Base-by-base conservation (phyloP, 352 stramenopile species). In the Saprolegnia parasitica region DNA sequence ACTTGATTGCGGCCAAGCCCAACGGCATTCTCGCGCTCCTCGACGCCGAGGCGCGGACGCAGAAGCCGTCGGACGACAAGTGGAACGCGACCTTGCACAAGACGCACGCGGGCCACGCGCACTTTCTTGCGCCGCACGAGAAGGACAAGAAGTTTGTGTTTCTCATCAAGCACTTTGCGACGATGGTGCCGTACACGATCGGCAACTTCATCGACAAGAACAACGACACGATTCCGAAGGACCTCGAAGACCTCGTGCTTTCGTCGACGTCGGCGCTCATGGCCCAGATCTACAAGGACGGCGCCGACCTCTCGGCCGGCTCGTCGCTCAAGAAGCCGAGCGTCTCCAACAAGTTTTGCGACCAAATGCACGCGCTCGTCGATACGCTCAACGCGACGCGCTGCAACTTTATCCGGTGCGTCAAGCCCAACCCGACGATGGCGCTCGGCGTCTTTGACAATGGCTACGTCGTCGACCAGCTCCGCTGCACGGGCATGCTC, bases 161-260 rank as follows among this genome's bases (percentile, higher is more conserved):
- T 77, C 95, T 96, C 58, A 90, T 99, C 56, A 89, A 96, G 62
- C 96, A 99, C 81, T 99, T 98, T 80, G 96, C 96, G 40, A 97
- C 93, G 50, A 78, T 86, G 45, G 96, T 99, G 23, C 87, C 87
- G 37, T 99, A 99, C 80, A 93, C 94, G 74, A 93, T 97, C 15
- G 85, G 84, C 60, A 94, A 96, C 63, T 99, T 99, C 73, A 89
- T 98, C 45, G 87, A 98, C 72, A 98, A 98, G 76, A 99, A 99
- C 78, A 95, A 97, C 71, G 96, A 99, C 74, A 96, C 88, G 63
- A 92, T 99, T 57, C 88, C 88, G 15, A 89, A 91, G 64, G 92
- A 98, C 72, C 75, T 98, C 23, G 78, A 90, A 49, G 84, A 97
- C 46, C 88, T 97, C 63, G 81, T 97, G 45, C 85, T 84, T 67